These are phyloP conservation scores for Symbiodinium pilosum DNA, from an alignment of 73 alveolate genomes.

Conservation along the genomic window DNA sequence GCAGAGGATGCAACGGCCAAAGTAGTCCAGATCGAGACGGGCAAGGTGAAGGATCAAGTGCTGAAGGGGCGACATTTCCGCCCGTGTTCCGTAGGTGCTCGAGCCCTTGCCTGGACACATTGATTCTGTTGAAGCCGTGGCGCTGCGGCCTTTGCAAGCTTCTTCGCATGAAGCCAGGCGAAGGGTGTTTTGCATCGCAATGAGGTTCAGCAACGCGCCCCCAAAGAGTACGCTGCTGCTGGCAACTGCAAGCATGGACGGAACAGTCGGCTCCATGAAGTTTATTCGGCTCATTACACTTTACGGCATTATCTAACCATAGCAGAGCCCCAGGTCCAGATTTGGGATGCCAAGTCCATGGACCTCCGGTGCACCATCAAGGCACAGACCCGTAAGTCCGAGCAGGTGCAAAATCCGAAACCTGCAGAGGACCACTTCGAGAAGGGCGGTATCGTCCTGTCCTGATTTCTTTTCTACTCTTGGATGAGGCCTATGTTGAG, in stretches of 20 bases:
- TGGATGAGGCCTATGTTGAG: no score
- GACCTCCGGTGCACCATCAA: slow-evolving; percentile 72
- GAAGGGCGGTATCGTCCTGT: slow-evolving; percentile 44
- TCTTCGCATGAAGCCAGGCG: neutral
- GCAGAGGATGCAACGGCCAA: slow-evolving; percentile 91
- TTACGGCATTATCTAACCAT: no score
- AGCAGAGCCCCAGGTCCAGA: slow-evolving; percentile 27
- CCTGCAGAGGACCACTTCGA: slow-evolving; percentile 58
- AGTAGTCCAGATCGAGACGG: slow-evolving; percentile 79
- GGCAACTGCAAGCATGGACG: slow-evolving; percentile 92
- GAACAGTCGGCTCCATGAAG: slow-evolving; percentile 11
- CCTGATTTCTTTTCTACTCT: no score
- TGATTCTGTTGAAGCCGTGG: slow-evolving; percentile 81
- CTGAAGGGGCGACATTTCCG: no score
- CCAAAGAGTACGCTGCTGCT: slow-evolving; percentile 32
- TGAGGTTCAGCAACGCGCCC: slow-evolving; percentile 67
- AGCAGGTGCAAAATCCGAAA: neutral
- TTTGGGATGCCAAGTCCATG: slow-evolving; percentile 90
- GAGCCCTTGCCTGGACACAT: slow-evolving; percentile 72
- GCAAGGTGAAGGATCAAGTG: slow-evolving; percentile 46
- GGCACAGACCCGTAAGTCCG: neutral
- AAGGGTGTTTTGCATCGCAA: neutral
- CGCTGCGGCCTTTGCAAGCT: neutral
- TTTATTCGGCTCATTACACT: no score
- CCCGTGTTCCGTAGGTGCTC: slow-evolving; percentile 18